Conservation (phyloP, 1,284 basidiomycete species). For the Megacollybia platyphylla region DNA sequence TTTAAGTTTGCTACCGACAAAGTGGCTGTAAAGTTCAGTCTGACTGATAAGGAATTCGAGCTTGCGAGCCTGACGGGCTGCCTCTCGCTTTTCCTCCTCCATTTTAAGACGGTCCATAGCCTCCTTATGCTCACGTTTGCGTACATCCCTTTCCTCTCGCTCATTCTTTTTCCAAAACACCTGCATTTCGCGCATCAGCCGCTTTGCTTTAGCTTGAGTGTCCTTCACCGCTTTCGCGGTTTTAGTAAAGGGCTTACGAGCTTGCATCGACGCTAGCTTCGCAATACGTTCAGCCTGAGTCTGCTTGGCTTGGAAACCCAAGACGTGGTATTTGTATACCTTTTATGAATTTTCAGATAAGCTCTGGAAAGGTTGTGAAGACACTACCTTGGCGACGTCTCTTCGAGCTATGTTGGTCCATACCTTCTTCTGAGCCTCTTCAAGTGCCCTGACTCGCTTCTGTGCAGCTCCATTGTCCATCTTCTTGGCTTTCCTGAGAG, state of each 20-base stretch:
- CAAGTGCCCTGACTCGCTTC: slow-evolving; percentile 63
- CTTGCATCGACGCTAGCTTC: slow-evolving; percentile 65
- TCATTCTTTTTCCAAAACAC: slow-evolving; percentile 98
- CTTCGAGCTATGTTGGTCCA: slow-evolving; percentile 77
- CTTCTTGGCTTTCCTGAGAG: slow-evolving; percentile 61
- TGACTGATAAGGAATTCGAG: slow-evolving; percentile 99
- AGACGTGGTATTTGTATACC: slow-evolving; percentile 72
- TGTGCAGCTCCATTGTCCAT: slow-evolving; percentile 58
- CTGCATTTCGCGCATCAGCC: slow-evolving; percentile 89
- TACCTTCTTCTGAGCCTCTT: slow-evolving; percentile 77
- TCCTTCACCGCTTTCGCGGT: slow-evolving; percentile 83
- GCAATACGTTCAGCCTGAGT: slow-evolving; percentile 70
- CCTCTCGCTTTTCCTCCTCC: slow-evolving; percentile 95
- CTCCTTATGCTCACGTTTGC: slow-evolving; percentile 92
- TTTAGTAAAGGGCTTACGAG: slow-evolving; percentile 71
- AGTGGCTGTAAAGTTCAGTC: slow-evolving; percentile 98
- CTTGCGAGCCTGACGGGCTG: slow-evolving; percentile 90
- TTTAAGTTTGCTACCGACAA: slow-evolving; percentile 97
- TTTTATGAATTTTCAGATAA: slow-evolving; percentile 15
- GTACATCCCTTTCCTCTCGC: slow-evolving; percentile 86
- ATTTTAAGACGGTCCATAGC: slow-evolving; percentile 81
- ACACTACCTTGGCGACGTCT: slow-evolving; percentile 67
- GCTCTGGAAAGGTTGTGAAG: not conserved
- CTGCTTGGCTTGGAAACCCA: slow-evolving; percentile 51
- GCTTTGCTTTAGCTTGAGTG: slow-evolving; percentile 76